Evolutionary conservation across 805 yeast species (phyloP).

Genomic region (Metschnikowia noctiluminum): DNA sequence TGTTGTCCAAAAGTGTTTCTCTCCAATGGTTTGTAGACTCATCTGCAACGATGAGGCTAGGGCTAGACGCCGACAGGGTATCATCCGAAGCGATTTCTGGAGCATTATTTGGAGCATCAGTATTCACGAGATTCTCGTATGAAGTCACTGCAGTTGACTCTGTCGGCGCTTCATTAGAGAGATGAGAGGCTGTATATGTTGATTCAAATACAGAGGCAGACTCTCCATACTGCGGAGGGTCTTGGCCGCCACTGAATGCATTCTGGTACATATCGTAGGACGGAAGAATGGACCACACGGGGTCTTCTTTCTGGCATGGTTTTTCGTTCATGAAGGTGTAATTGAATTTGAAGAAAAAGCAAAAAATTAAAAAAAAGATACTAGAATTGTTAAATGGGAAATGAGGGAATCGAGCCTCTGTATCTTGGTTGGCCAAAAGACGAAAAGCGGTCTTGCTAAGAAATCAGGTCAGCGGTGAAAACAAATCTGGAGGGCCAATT

Average conservation of each 20-base stretch:
- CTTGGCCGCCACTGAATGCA: constrained; percentile 13
- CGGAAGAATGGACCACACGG: constrained; percentile 40
- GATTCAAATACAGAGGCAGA: constrained; percentile 8
- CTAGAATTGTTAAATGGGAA: too few relatives aligned
- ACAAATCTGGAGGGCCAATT: too few relatives aligned
- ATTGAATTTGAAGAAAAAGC: too few relatives aligned
- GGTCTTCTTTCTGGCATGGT: constrained; percentile 18
- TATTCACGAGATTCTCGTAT: not conserved
- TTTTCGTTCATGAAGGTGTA: not conserved
- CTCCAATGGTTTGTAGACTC: constrained; percentile 33
- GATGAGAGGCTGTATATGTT: not conserved
- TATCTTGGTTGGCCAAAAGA: too few relatives aligned
- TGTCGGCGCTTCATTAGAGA: constrained; percentile 1
- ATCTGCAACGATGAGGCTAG: constrained; percentile 30
- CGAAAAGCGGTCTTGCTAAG: too few relatives aligned
- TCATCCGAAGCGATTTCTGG: not conserved
- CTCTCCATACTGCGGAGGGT: constrained; percentile 18
- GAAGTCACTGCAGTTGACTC: constrained; percentile 3
- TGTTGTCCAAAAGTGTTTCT: constrained; percentile 38
- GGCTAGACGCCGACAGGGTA: constrained; percentile 1
- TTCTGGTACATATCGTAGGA: constrained; percentile 34
- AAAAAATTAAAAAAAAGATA: too few relatives aligned
- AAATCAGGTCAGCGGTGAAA: too few relatives aligned
- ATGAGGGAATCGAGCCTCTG: too few relatives aligned
- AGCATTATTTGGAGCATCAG: not conserved